Conservation (phyloP, 768 basidiomycete genomes). For the Naematelia encephala region DNA sequence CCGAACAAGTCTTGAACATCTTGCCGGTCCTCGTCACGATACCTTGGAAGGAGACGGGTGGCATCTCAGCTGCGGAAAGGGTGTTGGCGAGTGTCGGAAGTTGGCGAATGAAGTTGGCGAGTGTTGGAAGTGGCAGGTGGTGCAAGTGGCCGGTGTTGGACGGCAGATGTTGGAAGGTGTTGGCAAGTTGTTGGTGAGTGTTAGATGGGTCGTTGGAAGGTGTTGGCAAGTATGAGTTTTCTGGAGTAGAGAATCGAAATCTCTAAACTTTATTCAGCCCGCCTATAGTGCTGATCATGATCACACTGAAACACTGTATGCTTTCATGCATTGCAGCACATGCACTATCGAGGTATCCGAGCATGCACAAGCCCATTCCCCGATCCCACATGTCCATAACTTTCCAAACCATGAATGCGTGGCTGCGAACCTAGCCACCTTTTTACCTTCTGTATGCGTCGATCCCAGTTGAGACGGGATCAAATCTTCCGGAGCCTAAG, state of each 20-base stretch:
- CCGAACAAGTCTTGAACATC: slow-evolving; percentile 48
- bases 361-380: no score
- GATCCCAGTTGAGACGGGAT: neutral
- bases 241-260: neutral
- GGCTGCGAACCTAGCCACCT: no score
- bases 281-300: no score
- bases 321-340: no score
- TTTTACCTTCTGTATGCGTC: no score
- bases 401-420: no score
- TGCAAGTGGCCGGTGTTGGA: slow-evolving; percentile 1
- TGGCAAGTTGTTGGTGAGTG: neutral
- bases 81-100: neutral
- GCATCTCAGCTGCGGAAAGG: neutral
- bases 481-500: neutral
- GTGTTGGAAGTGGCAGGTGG: neutral
- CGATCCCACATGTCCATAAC: no score
- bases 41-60: slow-evolving; percentile 38
- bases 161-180: neutral
- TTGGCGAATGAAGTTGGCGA: neutral
- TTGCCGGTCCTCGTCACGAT: slow-evolving; percentile 44
- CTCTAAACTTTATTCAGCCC: neutral
- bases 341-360: no score
- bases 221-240: neutral
- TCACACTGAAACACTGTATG: no score
- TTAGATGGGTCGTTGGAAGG: neutral